Percentiles rank a stretch among this genome's conserved stretches.
Evolutionary conservation across 2,329 filamentous ascomycete genomes (phyloP).

Genomic region (Beauveria brongniartii): DNA sequence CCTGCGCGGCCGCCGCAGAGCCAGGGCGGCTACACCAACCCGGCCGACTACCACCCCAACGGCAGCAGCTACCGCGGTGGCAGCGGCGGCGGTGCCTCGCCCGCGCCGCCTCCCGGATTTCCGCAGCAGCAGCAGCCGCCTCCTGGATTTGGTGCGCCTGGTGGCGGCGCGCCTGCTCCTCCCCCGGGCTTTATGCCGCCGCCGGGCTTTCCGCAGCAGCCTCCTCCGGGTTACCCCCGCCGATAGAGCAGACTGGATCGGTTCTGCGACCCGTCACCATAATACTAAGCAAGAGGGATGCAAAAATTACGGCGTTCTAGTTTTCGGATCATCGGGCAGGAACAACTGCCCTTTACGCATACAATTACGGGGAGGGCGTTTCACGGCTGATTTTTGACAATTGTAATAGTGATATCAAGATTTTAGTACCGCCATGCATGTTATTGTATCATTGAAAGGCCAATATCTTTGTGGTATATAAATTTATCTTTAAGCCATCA

Average conservation of each 20-base stretch:
- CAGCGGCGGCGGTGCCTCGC: conserved; percentile 22
- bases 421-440: neutral
- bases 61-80: conserved; percentile 31
- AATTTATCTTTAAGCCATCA: conserved; percentile 13
- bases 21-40: conserved; percentile 37
- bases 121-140: conserved; percentile 21
- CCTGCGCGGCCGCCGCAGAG: conserved; percentile 42
- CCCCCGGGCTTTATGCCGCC: conserved; percentile 34
- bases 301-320: neutral
- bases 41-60: conserved; percentile 38
- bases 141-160: conserved; percentile 30
- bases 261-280: neutral
- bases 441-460: neutral
- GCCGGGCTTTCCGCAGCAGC: conserved; percentile 33
- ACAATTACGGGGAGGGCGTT: neutral
- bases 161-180: conserved; percentile 26
- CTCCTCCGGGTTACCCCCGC: conserved; percentile 35
- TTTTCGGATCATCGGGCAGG: neutral
- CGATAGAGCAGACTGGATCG: conserved; percentile 16
- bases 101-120: conserved; percentile 30
- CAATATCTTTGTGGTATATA: conserved; percentile 15
- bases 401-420: neutral
- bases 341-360: neutral
- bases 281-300: neutral
- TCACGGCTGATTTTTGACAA: neutral